phyloP scores from a whole-genome alignment of 2,329 filamentous ascomycete species.

The Xylaria sp. region DNA sequence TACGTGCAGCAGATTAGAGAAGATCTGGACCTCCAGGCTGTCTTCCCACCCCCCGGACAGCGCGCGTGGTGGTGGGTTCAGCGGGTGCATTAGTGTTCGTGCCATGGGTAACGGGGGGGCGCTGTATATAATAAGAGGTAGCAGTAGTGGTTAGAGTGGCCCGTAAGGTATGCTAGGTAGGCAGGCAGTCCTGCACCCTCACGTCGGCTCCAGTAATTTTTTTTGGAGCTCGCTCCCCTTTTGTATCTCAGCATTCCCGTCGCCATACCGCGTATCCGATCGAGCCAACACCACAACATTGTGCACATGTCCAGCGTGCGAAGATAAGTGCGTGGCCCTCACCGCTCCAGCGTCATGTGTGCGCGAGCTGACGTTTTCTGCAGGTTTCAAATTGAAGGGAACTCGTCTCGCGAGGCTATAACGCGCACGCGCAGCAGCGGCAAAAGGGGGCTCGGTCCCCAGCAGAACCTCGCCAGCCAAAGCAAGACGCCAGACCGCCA shows the following conservation, averaged over 20 bases:
- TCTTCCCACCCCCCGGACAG: conserved; percentile 15
- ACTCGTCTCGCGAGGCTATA: conserved; percentile 39
- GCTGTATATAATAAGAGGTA: neutral
- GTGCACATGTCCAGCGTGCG: conserved; percentile 33
- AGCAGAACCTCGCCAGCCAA: conserved; percentile 33
- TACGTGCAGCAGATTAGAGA: neutral
- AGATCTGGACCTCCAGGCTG: neutral
- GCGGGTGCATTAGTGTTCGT: conserved; percentile 19
- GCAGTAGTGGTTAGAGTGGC: conserved; percentile 14
- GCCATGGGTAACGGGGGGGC: neutral
- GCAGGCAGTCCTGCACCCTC: neutral
- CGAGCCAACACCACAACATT: conserved; percentile 31
- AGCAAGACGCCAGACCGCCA: conserved; percentile 8
- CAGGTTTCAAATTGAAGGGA: conserved; percentile 39
- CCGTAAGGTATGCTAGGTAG: neutral
- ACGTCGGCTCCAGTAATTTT: conserved; percentile 28
- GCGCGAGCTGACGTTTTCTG: conserved; percentile 38
- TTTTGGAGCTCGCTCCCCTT: conserved; percentile 31
- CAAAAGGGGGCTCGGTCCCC: conserved; percentile 47
- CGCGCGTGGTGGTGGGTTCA: conserved; percentile 23
- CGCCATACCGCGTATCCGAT: conserved; percentile 39
- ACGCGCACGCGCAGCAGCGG: conserved; percentile 37
- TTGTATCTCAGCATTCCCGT: conserved; percentile 38
- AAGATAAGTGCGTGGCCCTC: conserved; percentile 34
- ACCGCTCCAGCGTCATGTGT: conserved; percentile 8